These are phyloP conservation scores for Mycena amicta DNA, from an alignment of 768 basidiomycete genomes.

Conservation along the genomic window DNA sequence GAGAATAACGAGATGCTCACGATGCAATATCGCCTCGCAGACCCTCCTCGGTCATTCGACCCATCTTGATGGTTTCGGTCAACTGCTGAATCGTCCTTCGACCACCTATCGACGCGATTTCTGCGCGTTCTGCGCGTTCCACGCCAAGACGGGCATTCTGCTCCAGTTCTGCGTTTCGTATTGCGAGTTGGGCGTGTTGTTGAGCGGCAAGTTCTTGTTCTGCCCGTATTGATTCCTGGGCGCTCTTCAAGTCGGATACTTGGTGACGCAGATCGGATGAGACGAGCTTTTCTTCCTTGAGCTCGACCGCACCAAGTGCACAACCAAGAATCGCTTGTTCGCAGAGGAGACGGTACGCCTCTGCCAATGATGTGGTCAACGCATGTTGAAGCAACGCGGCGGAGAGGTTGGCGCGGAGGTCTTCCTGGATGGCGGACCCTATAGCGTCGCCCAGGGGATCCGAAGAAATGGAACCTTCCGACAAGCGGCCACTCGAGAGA, in stretches of 20 bases:
- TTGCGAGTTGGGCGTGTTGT: not conserved
- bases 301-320: conserved; percentile 33
- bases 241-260: conserved; percentile 47
- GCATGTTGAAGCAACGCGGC: not conserved
- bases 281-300: conserved; percentile 19
- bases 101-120: conserved; percentile 46
- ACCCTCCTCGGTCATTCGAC: conserved; percentile 65
- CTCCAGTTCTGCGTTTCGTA: conserved; percentile 22
- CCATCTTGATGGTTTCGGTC: conserved; percentile 52
- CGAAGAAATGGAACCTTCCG: not conserved
- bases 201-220: not conserved
- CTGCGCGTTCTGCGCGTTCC: conserved; percentile 37
- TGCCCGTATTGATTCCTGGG: conserved; percentile 28
- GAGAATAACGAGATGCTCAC: conserved; percentile 28
- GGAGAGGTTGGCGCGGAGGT: not conserved
- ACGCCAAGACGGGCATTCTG: conserved; percentile 33
- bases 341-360: conserved; percentile 40
- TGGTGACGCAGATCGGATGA: conserved; percentile 26
- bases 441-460: conserved; percentile 22
- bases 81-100: conserved; percentile 50
- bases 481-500: not conserved
- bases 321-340: conserved; percentile 34
- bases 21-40: conserved; percentile 71
- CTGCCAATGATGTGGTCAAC: conserved; percentile 20
- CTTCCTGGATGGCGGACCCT: conserved; percentile 21